Percentiles rank a stretch among this genome's conserved stretches.
These are phyloP conservation scores for Nemophila menziesii DNA, from an alignment of 257 asterid species.

Conservation along the genomic window DNA sequence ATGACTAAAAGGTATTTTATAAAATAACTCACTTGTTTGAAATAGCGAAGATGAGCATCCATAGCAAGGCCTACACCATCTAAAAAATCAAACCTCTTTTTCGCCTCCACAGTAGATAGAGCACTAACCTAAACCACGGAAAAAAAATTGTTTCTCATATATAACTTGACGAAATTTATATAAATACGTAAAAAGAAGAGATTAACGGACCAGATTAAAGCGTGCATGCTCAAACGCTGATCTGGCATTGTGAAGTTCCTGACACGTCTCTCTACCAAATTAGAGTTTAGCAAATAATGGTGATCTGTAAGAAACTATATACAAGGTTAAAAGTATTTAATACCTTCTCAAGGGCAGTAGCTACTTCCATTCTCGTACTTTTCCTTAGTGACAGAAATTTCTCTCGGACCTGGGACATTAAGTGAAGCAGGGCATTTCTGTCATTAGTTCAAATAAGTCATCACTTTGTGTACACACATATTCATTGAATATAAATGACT, in stretches of 20 bases:
- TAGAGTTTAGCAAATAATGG: conserved; percentile 57
- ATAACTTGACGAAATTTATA: not conserved
- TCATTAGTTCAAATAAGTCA: conserved; percentile 2
- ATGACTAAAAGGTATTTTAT: conserved; percentile 7
- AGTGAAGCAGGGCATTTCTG: not conserved
- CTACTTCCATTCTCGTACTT: conserved; percentile 78
- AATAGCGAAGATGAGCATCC: conserved; percentile 83
- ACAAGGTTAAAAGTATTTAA: conserved; percentile 15
- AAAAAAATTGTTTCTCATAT: not conserved
- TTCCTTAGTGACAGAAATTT: conserved; percentile 79
- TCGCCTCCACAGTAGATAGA: conserved; percentile 78
- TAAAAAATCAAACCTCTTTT: conserved; percentile 77
- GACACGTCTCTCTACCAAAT: conserved; percentile 94
- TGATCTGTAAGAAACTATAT: conserved; percentile 47
- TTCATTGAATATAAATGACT: not conserved
- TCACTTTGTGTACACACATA: too few species aligned
- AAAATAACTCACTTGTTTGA: conserved; percentile 49
- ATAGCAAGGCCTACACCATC: conserved; percentile 81
- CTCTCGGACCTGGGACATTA: conserved; percentile 67
- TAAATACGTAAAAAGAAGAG: conserved; percentile 8
- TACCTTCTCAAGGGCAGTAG: conserved; percentile 83
- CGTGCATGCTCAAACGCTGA: conserved; percentile 82
- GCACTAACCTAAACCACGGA: conserved; percentile 51
- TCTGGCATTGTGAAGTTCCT: conserved; percentile 93
- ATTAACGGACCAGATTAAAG: conserved; percentile 65